phyloP scores from a whole-genome alignment of 306 rosid genomes.

The Astragalus glycyphyllos region DNA sequence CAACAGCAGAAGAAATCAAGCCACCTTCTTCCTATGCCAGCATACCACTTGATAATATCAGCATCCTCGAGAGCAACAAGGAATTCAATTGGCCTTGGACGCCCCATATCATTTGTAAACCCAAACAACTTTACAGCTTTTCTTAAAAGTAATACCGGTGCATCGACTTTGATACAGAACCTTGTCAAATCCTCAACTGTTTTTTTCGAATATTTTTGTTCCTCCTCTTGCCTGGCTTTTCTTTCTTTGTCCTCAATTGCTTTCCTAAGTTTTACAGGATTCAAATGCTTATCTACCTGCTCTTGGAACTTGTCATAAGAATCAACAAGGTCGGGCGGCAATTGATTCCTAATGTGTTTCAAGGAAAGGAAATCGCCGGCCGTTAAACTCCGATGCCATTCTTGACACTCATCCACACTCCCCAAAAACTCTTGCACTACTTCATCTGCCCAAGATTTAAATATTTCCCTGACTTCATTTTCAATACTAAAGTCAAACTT shows the following conservation, averaged over 20 bases:
- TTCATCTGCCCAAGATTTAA: conserved; percentile 79
- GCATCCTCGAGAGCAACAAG: conserved; percentile 78
- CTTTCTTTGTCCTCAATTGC: conserved; percentile 69
- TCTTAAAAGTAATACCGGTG: conserved; percentile 72
- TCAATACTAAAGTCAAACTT: conserved; percentile 70
- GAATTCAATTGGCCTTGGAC: conserved; percentile 74
- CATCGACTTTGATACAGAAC: conserved; percentile 82
- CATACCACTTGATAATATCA: conserved; percentile 87
- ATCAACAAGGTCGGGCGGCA: conserved; percentile 74
- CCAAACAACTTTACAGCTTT: conserved; percentile 78
- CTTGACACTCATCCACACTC: conserved; percentile 69
- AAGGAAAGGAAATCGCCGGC: conserved; percentile 80
- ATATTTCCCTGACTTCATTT: conserved; percentile 63
- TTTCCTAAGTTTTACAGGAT: conserved; percentile 65
- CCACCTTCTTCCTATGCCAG: conserved; percentile 87
- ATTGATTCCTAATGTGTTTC: conserved; percentile 73
- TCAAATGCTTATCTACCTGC: conserved; percentile 76
- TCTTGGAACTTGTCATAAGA: conserved; percentile 84
- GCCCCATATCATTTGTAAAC: conserved; percentile 89
- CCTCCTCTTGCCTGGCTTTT: conserved; percentile 66
- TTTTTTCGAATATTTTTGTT: conserved; percentile 63
- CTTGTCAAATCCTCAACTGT: conserved; percentile 84
- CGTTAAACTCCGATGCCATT: conserved; percentile 70
- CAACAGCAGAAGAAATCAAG: conserved; percentile 88
- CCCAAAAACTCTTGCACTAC: conserved; percentile 65